Evolutionary conservation across 768 basidiomycete genomes (phyloP).

Genomic region (Lactifluus echinatus): DNA sequence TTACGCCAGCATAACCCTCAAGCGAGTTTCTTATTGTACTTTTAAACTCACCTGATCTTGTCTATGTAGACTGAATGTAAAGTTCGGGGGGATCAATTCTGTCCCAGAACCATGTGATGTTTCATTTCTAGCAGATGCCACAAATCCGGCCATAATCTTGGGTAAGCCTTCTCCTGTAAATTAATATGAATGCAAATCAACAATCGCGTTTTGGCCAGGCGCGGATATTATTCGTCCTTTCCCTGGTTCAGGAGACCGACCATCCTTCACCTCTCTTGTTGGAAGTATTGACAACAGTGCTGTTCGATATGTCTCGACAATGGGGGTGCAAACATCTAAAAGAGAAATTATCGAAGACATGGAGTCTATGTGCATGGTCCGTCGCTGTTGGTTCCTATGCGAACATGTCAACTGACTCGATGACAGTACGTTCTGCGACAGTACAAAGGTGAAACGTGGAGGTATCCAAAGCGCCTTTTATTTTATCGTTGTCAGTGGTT

Average conservation of each 20-base stretch:
- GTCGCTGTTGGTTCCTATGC: constrained; percentile 1
- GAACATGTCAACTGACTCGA: background rate
- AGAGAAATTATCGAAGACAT: constrained; percentile 73
- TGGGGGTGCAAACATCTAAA: constrained; percentile 55
- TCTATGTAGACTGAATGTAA: constrained; percentile 63
- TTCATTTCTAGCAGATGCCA: constrained; percentile 53
- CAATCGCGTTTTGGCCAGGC: constrained; percentile 35
- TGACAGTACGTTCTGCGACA: constrained; percentile 43
- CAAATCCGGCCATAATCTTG: constrained; percentile 72
- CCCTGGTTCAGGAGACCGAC: constrained; percentile 70
- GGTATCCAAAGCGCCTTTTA: constrained; percentile 62
- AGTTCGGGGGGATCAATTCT: constrained; percentile 76
- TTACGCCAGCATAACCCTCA: constrained; percentile 71
- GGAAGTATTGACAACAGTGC: constrained; percentile 70
- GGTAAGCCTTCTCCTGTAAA: constrained; percentile 32
- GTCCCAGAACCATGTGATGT: constrained; percentile 64
- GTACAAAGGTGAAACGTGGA: constrained; percentile 51
- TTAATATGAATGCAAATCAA: background rate
- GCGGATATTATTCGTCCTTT: constrained; percentile 81
- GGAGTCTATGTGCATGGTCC: constrained; percentile 52
- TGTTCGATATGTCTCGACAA: constrained; percentile 59
- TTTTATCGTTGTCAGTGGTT: constrained; percentile 57
- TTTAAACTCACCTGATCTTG: background rate
- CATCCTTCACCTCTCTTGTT: constrained; percentile 75
- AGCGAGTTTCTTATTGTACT: constrained; percentile 37